Evolutionary conservation across 768 basidiomycete species (phyloP).

Genomic region (Pisolithus microcarpus): DNA sequence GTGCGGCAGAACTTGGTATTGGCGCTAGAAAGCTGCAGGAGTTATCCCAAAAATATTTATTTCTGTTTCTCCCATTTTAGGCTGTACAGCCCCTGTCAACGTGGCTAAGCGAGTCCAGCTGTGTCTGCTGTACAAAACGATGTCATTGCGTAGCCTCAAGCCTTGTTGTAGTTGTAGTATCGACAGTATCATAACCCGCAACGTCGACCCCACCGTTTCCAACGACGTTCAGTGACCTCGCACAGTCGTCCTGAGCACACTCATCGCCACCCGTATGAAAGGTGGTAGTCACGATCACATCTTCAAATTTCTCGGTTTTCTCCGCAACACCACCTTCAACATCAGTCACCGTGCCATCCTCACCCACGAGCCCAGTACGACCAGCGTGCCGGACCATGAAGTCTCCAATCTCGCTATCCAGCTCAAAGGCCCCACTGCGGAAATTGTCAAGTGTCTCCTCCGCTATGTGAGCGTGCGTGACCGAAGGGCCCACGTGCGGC

Average conservation of each 20-base stretch:
- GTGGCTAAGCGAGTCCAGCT: background rate
- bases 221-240: background rate
- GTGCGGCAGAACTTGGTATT: no score
- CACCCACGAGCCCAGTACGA: background rate
- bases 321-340: background rate
- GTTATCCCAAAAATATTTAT: background rate
- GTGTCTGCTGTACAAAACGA: background rate
- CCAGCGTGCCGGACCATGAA: background rate
- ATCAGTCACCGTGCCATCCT: background rate
- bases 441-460: slow-evolving; percentile 19
- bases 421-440: slow-evolving; percentile 18
- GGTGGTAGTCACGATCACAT: no score
- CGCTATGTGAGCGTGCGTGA: slow-evolving; percentile 17
- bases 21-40: background rate
- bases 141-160: background rate
- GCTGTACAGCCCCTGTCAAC: background rate
- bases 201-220: background rate
- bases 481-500: slow-evolving; percentile 10
- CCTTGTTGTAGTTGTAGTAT: background rate
- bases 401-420: slow-evolving; percentile 8
- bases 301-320: no score
- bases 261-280: background rate
- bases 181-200: background rate
- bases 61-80: background rate
- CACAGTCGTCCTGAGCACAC: background rate